Evolutionary conservation across 2,329 filamentous ascomycete species (phyloP).

Genomic region (Beauveria bassiana): DNA sequence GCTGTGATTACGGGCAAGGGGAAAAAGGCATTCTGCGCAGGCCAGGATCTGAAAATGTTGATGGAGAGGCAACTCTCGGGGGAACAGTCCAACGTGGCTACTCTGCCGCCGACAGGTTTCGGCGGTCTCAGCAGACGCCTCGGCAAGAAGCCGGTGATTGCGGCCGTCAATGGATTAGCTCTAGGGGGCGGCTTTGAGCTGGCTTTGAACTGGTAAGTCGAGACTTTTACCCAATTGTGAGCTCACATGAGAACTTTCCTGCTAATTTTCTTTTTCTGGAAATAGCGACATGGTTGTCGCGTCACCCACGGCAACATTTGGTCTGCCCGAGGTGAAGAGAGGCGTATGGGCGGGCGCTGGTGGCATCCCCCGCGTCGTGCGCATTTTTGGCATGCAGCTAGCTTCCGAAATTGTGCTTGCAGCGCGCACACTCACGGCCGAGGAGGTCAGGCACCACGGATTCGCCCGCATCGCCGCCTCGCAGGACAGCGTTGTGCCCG

Average conservation of each 20-base stretch:
- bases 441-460: constrained; percentile 30
- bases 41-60: constrained; percentile 46
- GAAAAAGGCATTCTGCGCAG: constrained; percentile 44
- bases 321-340: constrained; percentile 44
- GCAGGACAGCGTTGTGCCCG: constrained; percentile 28
- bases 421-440: constrained; percentile 35
- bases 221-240: background rate
- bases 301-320: constrained; percentile 41
- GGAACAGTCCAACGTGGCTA: constrained; percentile 9
- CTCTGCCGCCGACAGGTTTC: constrained; percentile 33
- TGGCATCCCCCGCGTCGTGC: constrained; percentile 42
- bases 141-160: constrained; percentile 55
- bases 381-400: constrained; percentile 36
- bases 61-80: constrained; percentile 26
- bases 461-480: constrained; percentile 26
- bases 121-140: constrained; percentile 43
- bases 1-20: constrained; percentile 45
- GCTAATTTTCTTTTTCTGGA: background rate
- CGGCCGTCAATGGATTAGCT: constrained; percentile 50
- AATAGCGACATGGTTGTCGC: constrained; percentile 45
- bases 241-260: too few species aligned
- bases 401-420: constrained; percentile 43
- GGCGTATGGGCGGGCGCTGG: constrained; percentile 47
- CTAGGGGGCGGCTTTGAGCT: constrained; percentile 52
- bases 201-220: constrained; percentile 41